phyloP scores from a whole-genome alignment of 2,329 filamentous ascomycete species.

The Epichloe elymi region DNA sequence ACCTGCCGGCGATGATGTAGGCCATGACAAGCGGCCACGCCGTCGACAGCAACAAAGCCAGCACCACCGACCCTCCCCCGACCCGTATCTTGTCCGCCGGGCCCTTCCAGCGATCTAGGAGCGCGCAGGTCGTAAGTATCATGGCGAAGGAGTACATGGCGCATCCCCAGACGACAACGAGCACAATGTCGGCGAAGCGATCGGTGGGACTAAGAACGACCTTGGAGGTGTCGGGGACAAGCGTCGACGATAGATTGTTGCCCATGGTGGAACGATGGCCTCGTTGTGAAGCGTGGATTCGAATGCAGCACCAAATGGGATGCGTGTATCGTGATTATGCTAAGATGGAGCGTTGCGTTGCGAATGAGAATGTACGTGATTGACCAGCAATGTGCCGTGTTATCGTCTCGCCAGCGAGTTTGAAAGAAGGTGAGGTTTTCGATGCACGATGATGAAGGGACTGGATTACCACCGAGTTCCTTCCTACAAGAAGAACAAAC shows the following conservation, averaged over 20 bases:
- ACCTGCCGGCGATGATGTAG: conserved; percentile 17
- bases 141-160: conserved; percentile 26
- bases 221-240: conserved; percentile 24
- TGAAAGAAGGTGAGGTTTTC: not conserved
- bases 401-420: conserved; percentile 1
- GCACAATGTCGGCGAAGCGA: conserved; percentile 15
- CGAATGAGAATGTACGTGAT: not conserved
- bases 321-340: too few species aligned
- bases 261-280: conserved; percentile 18
- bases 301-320: too few species aligned
- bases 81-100: conserved; percentile 21
- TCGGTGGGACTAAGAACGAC: conserved; percentile 21
- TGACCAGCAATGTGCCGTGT: not conserved
- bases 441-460: not conserved
- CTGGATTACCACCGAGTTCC: too few species aligned
- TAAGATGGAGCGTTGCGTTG: not conserved
- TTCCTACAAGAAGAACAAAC: too few species aligned
- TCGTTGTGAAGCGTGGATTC: too few species aligned
- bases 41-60: conserved; percentile 20
- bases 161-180: conserved; percentile 22
- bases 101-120: conserved; percentile 30
- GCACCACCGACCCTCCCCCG: conserved; percentile 16
- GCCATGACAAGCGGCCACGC: conserved; percentile 24
- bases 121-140: conserved; percentile 28
- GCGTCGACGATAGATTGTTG: conserved; percentile 25